These are phyloP conservation scores for Chaetomidium leptoderma DNA, from an alignment of 495 filamentous ascomycete genomes.

Conservation along the genomic window DNA sequence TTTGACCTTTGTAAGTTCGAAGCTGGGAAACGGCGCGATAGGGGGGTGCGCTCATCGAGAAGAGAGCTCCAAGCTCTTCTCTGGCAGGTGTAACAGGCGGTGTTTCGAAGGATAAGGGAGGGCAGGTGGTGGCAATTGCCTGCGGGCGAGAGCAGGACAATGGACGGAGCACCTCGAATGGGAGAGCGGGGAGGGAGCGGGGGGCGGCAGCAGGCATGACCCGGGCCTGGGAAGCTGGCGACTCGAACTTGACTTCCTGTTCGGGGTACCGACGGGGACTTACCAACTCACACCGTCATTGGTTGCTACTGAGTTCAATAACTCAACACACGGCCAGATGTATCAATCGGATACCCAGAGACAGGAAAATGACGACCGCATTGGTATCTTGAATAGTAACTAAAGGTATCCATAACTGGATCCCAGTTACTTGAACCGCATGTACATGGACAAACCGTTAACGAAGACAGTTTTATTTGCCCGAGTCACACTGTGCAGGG, in stretches of 20 bases:
- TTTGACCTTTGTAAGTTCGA: constrained; percentile 18
- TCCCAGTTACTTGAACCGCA: neutral
- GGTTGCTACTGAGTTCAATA: neutral
- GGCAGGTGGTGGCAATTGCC: constrained; percentile 22
- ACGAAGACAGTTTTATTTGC: neutral
- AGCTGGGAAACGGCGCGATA: constrained; percentile 20
- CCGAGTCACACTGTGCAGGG: neutral
- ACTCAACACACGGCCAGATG: neutral
- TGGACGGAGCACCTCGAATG: constrained; percentile 32
- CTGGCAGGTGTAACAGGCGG: constrained; percentile 44
- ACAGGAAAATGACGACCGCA: too few species aligned
- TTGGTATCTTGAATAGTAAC: too few species aligned
- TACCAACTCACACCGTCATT: neutral
- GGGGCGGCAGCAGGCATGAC: constrained; percentile 21
- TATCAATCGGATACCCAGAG: neutral
- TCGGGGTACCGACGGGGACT: constrained; percentile 9
- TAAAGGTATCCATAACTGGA: neutral
- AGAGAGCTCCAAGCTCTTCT: constrained; percentile 35
- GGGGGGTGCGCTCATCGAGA: constrained; percentile 19
- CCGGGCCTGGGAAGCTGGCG: constrained; percentile 1
- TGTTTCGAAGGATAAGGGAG: constrained; percentile 46
- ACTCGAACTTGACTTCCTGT: neutral
- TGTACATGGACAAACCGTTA: neutral
- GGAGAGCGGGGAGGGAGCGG: constrained; percentile 32
- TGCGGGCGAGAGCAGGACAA: constrained; percentile 24